phyloP scores from a whole-genome alignment of 495 filamentous ascomycete genomes.

The Pyrenula massariospora region DNA sequence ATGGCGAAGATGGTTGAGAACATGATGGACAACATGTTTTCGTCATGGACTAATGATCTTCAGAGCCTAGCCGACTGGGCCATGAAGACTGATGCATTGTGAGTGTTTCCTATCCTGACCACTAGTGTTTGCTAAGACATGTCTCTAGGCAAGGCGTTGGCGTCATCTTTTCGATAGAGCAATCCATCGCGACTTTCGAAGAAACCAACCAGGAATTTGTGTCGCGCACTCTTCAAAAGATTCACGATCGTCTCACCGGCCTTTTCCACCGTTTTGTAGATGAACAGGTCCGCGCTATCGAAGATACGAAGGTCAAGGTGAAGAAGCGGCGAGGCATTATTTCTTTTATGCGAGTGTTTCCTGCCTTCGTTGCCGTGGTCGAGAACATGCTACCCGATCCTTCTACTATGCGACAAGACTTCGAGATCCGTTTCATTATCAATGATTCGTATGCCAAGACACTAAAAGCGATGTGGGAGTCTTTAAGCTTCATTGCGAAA shows the following conservation, averaged over 20 bases:
- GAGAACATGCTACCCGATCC: conserved; percentile 63
- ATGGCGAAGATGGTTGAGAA: conserved; percentile 68
- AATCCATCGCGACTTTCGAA: conserved; percentile 60
- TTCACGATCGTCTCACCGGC: conserved; percentile 62
- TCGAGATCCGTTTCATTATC: conserved; percentile 59
- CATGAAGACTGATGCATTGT: conserved; percentile 66
- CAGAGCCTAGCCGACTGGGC: conserved; percentile 79
- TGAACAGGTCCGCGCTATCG: conserved; percentile 87
- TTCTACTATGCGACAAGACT: conserved; percentile 31
- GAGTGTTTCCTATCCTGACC: conserved; percentile 22
- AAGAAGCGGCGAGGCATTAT: conserved; percentile 97
- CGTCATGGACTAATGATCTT: conserved; percentile 67
- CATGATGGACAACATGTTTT: conserved; percentile 78
- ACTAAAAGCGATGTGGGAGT: conserved; percentile 95
- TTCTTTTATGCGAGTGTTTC: conserved; percentile 85
- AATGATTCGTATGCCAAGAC: conserved; percentile 82
- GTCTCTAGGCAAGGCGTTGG: conserved; percentile 69
- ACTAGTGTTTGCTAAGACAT: conserved; percentile 5
- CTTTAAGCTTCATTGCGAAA: conserved; percentile 87
- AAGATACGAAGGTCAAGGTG: conserved; percentile 98
- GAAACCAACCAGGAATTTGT: conserved; percentile 91
- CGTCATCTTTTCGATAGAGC: conserved; percentile 68
- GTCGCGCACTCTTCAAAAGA: conserved; percentile 61
- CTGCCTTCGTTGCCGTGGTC: conserved; percentile 64
- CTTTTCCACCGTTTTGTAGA: conserved; percentile 85